Percentiles rank a stretch among this genome's conserved stretches.
phyloP scores from a whole-genome alignment of 768 basidiomycete genomes.

The Basidioascus undulatus region DNA sequence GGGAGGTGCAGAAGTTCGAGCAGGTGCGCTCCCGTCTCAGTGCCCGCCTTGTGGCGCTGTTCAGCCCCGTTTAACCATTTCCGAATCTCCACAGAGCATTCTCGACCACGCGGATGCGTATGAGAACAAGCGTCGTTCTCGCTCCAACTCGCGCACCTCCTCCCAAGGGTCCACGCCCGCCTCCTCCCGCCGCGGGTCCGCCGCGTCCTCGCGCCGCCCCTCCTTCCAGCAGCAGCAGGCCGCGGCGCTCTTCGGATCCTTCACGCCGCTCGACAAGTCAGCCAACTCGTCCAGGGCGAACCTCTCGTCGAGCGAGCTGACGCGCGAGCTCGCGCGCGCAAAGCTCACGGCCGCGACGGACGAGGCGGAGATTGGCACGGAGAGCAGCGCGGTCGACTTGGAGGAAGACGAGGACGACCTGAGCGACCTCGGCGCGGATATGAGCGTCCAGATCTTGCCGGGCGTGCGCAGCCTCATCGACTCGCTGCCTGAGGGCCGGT shows the following conservation, averaged over 20 bases:
- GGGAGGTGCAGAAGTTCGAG: conserved; percentile 36
- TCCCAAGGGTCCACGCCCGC: conserved; percentile 13
- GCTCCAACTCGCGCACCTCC: conserved; percentile 19
- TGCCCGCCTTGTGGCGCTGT: too few species aligned
- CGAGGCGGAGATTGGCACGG: conserved; percentile 11
- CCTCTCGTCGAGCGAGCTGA: neutral
- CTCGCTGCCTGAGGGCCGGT: conserved; percentile 38
- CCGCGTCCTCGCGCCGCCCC: conserved; percentile 4
- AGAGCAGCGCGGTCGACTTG: conserved; percentile 5
- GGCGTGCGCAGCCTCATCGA: conserved; percentile 41
- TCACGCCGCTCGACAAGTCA: neutral
- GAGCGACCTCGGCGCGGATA: conserved; percentile 6
- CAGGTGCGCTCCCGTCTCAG: too few species aligned
- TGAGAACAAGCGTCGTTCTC: conserved; percentile 26
- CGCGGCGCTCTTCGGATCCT: conserved; percentile 1
- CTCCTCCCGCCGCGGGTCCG: neutral
- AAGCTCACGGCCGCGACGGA: conserved; percentile 10
- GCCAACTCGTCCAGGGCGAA: conserved; percentile 4
- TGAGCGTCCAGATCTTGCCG: conserved; percentile 34
- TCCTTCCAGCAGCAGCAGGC: conserved; percentile 9
- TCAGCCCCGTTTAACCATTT: too few species aligned
- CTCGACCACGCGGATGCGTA: conserved; percentile 42
- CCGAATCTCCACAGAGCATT: too few species aligned
- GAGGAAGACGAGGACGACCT: conserved; percentile 23
- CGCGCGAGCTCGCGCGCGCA: conserved; percentile 1